Evolutionary conservation across 257 asterid species (phyloP), one percentile per base, ranked within the genome.

Genomic region (Sherardia arvensis): DNA sequence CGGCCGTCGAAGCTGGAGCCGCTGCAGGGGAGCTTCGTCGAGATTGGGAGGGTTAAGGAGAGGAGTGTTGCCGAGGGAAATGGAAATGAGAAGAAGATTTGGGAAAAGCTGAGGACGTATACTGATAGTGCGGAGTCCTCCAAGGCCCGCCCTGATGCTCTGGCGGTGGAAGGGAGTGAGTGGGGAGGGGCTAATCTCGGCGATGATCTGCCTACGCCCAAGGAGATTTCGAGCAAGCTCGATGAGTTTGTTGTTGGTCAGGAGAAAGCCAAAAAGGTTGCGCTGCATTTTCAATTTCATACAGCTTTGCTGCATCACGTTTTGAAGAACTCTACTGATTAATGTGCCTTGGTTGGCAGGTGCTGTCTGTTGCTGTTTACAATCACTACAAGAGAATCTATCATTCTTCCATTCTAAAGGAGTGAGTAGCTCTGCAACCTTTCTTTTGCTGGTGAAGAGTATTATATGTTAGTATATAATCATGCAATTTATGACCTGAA

Each of bases 91-190:
- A 81, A 80, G 75, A 90, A 87, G 79, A 83, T 91, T 65, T 91
- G 97, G 97, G 95, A 91, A 84, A 91, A 84, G 78, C 74, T 91
- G 91, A 86, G 95, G 88, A 79, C 84, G 49, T 91, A 87, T 54
- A 67, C 1, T 59, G 36, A 27, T 4, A 57, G 59, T 20, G 67
- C 51, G 9, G 75, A 59, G 36, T 40, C 57, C 49, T 69, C 49
- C 55, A 72, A 64, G 54, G 34, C 62, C 15, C 33, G 23, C 3
- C 40, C 27, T 7, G 69, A 18, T 58, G 68, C 45, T 20, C 25
- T 25, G 56, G 65, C 60, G 30, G 57, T 51, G 15, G 47, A 62
- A 34, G 66, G 57, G 12, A 66, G 74, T 23, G 77, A 69, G 29
- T 76, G 69, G 74, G 72, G 60, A 58, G 79, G 79, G 65, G 55